Evolutionary conservation across 345 rosid genomes (phyloP).

Genomic region (Pseudoturritis turrita): DNA sequence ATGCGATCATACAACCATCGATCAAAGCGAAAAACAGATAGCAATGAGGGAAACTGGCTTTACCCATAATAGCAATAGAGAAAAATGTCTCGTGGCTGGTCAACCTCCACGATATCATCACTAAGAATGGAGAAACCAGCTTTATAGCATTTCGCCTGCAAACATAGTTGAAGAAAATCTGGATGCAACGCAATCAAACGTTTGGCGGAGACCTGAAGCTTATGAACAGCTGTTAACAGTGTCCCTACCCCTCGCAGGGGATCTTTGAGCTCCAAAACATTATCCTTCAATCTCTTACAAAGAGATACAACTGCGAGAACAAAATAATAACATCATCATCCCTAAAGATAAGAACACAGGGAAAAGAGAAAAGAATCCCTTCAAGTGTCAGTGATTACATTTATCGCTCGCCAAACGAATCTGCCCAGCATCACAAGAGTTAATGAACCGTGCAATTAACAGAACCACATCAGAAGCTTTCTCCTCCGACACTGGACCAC

Average conservation of each 20-base stretch:
- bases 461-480: conserved; percentile 41
- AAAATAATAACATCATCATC: conserved; percentile 10
- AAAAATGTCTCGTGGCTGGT: conserved; percentile 81
- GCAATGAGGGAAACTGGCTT: conserved; percentile 28
- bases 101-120: conserved; percentile 86
- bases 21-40: background rate
- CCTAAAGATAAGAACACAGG: background rate
- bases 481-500: conserved; percentile 47
- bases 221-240: conserved; percentile 60
- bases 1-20: background rate
- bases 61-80: conserved; percentile 95
- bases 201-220: conserved; percentile 67
- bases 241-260: conserved; percentile 79
- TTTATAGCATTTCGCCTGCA: conserved; percentile 71
- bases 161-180: conserved; percentile 80
- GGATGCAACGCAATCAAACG: conserved; percentile 89
- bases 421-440: conserved; percentile 60
- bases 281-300: conserved; percentile 84
- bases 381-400: conserved; percentile 40
- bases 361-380: background rate
- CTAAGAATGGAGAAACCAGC: conserved; percentile 69
- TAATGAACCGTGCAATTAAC: conserved; percentile 53
- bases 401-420: conserved; percentile 70
- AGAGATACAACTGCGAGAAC: conserved; percentile 55
- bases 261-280: conserved; percentile 49